Evolutionary conservation across 1,139 yeast genomes (phyloP), one percentile per base, ranked within the genome.

Genomic region (Saccharomyces hybrid): DNA sequence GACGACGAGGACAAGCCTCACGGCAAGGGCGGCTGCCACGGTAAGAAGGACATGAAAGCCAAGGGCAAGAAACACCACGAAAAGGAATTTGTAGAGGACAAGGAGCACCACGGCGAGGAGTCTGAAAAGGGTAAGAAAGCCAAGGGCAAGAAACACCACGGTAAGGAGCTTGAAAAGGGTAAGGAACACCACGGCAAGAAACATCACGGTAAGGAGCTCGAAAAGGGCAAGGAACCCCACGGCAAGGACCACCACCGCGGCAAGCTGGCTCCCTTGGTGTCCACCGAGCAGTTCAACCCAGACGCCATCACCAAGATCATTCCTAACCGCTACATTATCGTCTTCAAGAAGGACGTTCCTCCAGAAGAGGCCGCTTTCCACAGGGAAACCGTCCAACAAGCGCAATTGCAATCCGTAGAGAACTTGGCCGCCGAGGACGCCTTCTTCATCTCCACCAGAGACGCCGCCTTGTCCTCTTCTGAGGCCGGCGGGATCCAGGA

Each of bases 271-370:
- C 52, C 46, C 13, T 23, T 41, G 16, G 30, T 31, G 16, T 31
- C 28, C 32, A 14, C 28, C 1, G 47, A n/a, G 5, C 30, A 46
- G 11, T 26, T 26, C 32, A 16, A 28, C 31, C 48, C 32, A 4
- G 48, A 23, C 31, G 49, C 27, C 47, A 47, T 28, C 44, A 9
- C 23, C 23, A 38, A 28, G 14, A 20, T 79, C 53, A 80, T 88
- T 63, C 87, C 90, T 52, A 82, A 87, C 75, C 83, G 86, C 68
- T 90, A 88, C 74, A 86, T 89, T 59, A 72, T 84, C 59, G 89
- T 88, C 50, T 81, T 88, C 75, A 88, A 88, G 76, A 79, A 80
- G 52, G 81, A 76, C 51, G 75, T 82, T 49, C 67, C 78, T 38
- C 70, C 75, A 30, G 79, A 79, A 46, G 78, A 78, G 56, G 73